Evolutionary conservation across 2,329 filamentous ascomycete genomes (phyloP).

Genomic region (Emericellopsis atlantica): DNA sequence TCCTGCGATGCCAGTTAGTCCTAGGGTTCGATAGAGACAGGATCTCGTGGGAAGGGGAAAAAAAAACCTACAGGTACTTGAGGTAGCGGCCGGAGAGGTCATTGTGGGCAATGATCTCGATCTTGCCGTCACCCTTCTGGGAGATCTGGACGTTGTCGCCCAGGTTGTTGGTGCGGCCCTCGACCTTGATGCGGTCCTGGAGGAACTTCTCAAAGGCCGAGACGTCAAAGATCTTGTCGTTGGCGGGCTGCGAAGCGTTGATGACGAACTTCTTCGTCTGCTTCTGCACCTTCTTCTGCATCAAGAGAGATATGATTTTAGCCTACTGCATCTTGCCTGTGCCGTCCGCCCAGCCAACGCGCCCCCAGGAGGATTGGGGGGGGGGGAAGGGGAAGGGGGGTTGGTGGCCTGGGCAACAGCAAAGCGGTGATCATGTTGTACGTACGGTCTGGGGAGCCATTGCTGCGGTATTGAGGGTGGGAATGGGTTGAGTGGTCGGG

Average conservation of each 20-base stretch:
- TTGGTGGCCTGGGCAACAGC: conserved; percentile 54
- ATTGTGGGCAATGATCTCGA: conserved; percentile 94
- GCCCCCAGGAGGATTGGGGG: no score
- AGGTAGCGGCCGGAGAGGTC: conserved; percentile 98
- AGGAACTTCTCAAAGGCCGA: conserved; percentile 99
- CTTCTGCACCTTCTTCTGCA: conserved; percentile 65
- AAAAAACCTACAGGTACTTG: conserved; percentile 91
- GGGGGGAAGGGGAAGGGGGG: conserved; percentile 8
- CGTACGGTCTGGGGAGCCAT: conserved; percentile 88
- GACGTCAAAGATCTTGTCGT: conserved; percentile 99
- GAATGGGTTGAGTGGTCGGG: neutral
- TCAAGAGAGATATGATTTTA: conserved; percentile 55
- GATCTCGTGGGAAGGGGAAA: neutral
- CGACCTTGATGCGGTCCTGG: conserved; percentile 99
- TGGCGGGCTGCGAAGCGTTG: conserved; percentile 95
- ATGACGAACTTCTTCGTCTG: conserved; percentile 96
- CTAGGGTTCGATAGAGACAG: no score
- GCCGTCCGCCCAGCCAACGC: conserved; percentile 6
- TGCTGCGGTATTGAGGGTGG: conserved; percentile 30
- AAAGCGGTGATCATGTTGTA: conserved; percentile 72
- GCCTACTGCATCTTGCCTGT: conserved; percentile 70
- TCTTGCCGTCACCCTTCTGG: conserved; percentile 90
- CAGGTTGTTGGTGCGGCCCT: conserved; percentile 95
- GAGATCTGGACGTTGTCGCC: conserved; percentile 85
- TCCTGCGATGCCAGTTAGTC: conserved; percentile 38